Evolutionary conservation across 2,329 filamentous ascomycete species (phyloP), one percentile per base, ranked within the genome.

Genomic region (Chrysoporthe deuterocubensis): DNA sequence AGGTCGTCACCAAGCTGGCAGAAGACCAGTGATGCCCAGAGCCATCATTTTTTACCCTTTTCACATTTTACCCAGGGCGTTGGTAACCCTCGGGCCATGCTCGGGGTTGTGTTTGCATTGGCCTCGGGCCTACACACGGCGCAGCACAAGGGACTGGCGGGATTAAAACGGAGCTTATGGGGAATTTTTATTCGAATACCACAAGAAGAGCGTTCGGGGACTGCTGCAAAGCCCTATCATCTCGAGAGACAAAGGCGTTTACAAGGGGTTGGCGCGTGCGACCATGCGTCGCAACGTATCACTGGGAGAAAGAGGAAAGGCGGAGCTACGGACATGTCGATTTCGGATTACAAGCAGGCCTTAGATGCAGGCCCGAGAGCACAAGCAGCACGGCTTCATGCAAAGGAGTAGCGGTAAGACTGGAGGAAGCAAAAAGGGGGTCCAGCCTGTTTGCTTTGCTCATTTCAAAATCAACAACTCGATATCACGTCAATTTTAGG

Each of bases 1-100:
- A 83, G 71, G 89, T 90, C n/a, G 74, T 82, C 58, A 79, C 81
- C 71, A 85, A 84, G 71, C 83, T 90, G 75, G 81, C 81, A 37
- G 82, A 84, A 67, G 74, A 79, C 67, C 50, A 26, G 32, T 64
- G 62, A 64, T 21, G 9, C 32, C 18, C 14, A 57, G 26, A 26
- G 54, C 32, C 26, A 37, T 57, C 32, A 26, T 56, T 6, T 32
- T 18, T 37, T 32, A 9, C 5, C 14, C 34, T 56, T 16, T 34
- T 34, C 5, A 32, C 5, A 3, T 26, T 40, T n/a, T 4, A 11
- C n/a, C 34, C 9, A 6, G 40, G 7, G 21, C 13, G 44, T 42
- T 18, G 44, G 56, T 16, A 43, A 21, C 37, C 21, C 32, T 32
- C n/a, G 3, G 26, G 50, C 32, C 32, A 13, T 5, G 13, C 32